Conservation (phyloP, 2,329 filamentous ascomycete genomes). For the Trematosphaeria pertusa region DNA sequence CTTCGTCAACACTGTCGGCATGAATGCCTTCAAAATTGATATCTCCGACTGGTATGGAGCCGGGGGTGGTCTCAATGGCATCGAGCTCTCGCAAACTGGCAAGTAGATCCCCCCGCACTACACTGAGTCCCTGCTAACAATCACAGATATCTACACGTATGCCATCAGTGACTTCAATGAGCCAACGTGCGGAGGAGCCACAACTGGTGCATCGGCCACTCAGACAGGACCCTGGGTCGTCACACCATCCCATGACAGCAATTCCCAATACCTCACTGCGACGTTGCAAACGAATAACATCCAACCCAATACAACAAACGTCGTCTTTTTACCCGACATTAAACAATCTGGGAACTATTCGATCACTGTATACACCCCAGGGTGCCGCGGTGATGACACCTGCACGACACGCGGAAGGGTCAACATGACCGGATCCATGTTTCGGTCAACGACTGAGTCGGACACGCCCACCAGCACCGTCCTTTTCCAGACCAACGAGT, state of each 20-base stretch:
- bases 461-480: slow-evolving; percentile 61
- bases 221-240: slow-evolving; percentile 76
- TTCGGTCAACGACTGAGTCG: slow-evolving; percentile 50
- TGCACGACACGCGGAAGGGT: slow-evolving; percentile 81
- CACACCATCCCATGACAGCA: slow-evolving; percentile 71
- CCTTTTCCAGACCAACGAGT: slow-evolving; percentile 91
- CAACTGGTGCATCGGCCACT: slow-evolving; percentile 69
- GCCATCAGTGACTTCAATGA: slow-evolving; percentile 90
- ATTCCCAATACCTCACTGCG: slow-evolving; percentile 78
- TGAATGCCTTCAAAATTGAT: slow-evolving; percentile 85
- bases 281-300: slow-evolving; percentile 64
- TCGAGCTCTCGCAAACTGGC: slow-evolving; percentile 83
- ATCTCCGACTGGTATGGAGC: slow-evolving; percentile 86
- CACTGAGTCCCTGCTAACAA: slow-evolving; percentile 12
- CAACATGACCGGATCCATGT: slow-evolving; percentile 78
- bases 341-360: slow-evolving; percentile 90
- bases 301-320: slow-evolving; percentile 65
- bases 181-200: slow-evolving; percentile 74
- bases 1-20: slow-evolving; percentile 91
- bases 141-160: slow-evolving; percentile 76
- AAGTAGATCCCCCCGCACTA: not conserved
- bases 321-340: slow-evolving; percentile 85
- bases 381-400: slow-evolving; percentile 79
- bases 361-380: slow-evolving; percentile 90
- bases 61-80: slow-evolving; percentile 83